A percentile compares a stretch with the other conserved stretches of the same genome.
phyloP scores from a whole-genome alignment of 805 yeast genomes.

The Tetrapisispora taiwanensis region DNA sequence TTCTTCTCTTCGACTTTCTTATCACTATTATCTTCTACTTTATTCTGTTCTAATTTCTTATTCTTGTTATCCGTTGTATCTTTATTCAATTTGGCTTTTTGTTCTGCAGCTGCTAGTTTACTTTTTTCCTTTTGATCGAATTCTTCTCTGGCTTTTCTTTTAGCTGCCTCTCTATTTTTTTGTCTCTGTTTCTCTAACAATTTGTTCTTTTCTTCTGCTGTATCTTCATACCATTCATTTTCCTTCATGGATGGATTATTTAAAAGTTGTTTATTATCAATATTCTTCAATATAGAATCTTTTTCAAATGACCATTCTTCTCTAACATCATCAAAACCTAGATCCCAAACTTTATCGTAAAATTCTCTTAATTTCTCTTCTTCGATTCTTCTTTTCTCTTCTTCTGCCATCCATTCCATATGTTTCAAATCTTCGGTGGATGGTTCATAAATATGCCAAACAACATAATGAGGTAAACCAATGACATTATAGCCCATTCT shows the following conservation, averaged over 20 bases:
- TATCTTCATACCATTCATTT: slow-evolving; percentile 1
- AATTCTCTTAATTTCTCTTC: slow-evolving; percentile 53
- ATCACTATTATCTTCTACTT: slow-evolving; percentile 12
- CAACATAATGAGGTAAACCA: slow-evolving; percentile 89
- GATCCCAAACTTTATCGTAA: slow-evolving; percentile 62
- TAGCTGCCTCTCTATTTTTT: slow-evolving; percentile 14
- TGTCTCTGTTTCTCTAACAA: slow-evolving; percentile 6
- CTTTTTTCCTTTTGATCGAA: slow-evolving; percentile 14
- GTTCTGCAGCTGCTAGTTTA: slow-evolving; percentile 7
- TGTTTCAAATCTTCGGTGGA: slow-evolving; percentile 80
- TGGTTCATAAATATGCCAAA: slow-evolving; percentile 97
- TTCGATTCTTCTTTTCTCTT: slow-evolving; percentile 55
- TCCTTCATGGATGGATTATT: neutral
- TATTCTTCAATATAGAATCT: slow-evolving; percentile 60
- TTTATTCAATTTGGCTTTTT: slow-evolving; percentile 11
- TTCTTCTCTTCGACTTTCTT: slow-evolving; percentile 4
- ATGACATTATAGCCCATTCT: slow-evolving; percentile 78
- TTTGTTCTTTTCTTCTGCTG: slow-evolving; percentile 2
- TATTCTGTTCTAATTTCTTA: slow-evolving; percentile 4
- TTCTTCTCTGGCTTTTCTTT: slow-evolving; percentile 4
- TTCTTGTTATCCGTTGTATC: slow-evolving; percentile 9
- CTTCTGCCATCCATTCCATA: slow-evolving; percentile 84
- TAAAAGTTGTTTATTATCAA: slow-evolving; percentile 36
- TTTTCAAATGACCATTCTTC: slow-evolving; percentile 67
- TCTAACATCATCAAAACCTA: slow-evolving; percentile 69